Evolutionary conservation across 2,329 filamentous ascomycete genomes (phyloP), one percentile per base, ranked within the genome.

Genomic region (Xylariaceae sp.): DNA sequence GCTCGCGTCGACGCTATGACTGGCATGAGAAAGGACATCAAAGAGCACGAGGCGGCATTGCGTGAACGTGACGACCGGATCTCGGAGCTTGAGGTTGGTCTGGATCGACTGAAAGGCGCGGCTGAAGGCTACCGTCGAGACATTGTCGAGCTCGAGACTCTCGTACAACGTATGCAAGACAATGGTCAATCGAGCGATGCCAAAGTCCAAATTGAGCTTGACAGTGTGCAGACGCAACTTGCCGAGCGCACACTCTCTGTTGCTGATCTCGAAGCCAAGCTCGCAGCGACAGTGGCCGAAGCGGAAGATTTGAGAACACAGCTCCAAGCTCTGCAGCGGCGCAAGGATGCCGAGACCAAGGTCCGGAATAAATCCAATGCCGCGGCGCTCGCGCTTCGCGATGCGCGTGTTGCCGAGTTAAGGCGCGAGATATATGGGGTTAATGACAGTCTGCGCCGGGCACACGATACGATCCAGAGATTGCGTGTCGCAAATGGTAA

Each of bases 51-150:
- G 45, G 49, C 54, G 2, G 59, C 66, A 18, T 65, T 78, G 33
- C 58, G 60, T 10, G 69, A 71, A n/a, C 70, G 70, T 18, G 71
- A 75, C 38, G 65, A 55, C 1, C 65, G 65, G 6, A 72, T 80
- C 44, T 60, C 64, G 3, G 78, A 80, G 53, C 73, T 82, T 0
- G 76, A 83, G 46, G 59, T 75, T 2, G 75, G 73, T 19, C 73
- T 81, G 14, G 71, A 76, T 47, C 67, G 79, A 2, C 73, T 85
- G 14, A 75, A 76, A 62, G 71, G 72, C 13, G 79, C 81, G 0
- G 71, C 81, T 0, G 75, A 76, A 17, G 72, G 73, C 1, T 85
- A 85, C 60, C 65, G 75, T 9, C 72, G 75, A 4, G 82, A 85
- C 53, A 72, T 84, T 0, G 61, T 66, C 0, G 77, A 81, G 62